Base-by-base conservation (phyloP, 208 protist genomes). In the Strigomonas galati region DNA sequence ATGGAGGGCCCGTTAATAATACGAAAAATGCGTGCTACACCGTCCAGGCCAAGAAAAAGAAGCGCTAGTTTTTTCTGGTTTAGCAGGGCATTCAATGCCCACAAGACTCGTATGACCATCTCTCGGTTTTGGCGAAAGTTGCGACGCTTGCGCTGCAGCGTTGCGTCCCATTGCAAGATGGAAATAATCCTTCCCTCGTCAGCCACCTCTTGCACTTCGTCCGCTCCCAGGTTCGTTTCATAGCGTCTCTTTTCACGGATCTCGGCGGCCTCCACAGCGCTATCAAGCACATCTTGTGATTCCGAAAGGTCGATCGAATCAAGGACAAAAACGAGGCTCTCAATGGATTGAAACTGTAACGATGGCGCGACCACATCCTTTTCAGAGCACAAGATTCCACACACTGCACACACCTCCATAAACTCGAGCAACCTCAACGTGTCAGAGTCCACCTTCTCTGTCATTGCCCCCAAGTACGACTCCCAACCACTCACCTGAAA, bases 311-410 rank as follows among this genome's bases (percentile, higher is more conserved):
- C 71, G 31, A 87, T 71, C 4, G 78, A 82, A 64, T 91, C 79
- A 26, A 95, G 43, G 19, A 92, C 73, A 35, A 88, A 78, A 21
- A 91, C 61, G 35, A 85, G 66, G 27, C 80, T 79, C 52, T 93
- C 84, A 21, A 92, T 81, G 2, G 84, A 80, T 56, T 91, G 81
- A 74, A 89, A 92, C 69, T 95, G 89, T 32, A 93, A 57, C 26
- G 77, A 66, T 10, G 79, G 82, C 21, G 88, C 69, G 31, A 92
- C 77, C 9, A 81, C 55, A 43, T 95, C 89, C 43, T 64, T 67
- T 58, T 95, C 80, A 54, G 87, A 72, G 67, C 89, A 93, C 51
- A 95, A 44, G 37, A 85, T 72, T 10, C 86, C 85, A 32, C 72
- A 72, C 7, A 93, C 66, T 26, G 81, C 82, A 57, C 84, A 78